Conservation (phyloP, 371 early-diverging fungal species). For the Mucor velutinosus region DNA sequence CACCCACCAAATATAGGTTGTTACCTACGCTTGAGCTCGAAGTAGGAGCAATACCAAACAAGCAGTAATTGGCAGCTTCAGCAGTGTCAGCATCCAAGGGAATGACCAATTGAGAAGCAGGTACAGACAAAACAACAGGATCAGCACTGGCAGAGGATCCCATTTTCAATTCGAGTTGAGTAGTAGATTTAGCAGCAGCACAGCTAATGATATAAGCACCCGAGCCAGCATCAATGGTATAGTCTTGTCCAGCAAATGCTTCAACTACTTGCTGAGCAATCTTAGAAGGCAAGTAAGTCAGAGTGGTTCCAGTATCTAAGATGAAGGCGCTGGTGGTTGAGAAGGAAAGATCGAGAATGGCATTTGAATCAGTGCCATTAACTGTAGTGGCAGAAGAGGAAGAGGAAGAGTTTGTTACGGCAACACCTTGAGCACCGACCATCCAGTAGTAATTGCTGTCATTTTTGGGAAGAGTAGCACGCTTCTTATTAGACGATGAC, state of each 20-base stretch:
- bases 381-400: not conserved
- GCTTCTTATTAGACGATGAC: not conserved
- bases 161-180: slow-evolving; percentile 26
- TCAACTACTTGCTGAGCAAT: slow-evolving; percentile 27
- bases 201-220: slow-evolving; percentile 31
- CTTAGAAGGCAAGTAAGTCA: slow-evolving; percentile 43
- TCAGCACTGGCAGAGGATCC: slow-evolving; percentile 4
- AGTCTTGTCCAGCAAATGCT: slow-evolving; percentile 21
- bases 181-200: slow-evolving; percentile 11
- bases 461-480: slow-evolving; percentile 2
- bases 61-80: slow-evolving; percentile 25
- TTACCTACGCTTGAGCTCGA: slow-evolving; percentile 5
- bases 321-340: slow-evolving; percentile 30
- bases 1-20: slow-evolving; percentile 37
- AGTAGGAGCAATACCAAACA: slow-evolving; percentile 49
- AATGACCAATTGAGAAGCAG: slow-evolving; percentile 40
- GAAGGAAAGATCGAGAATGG: not conserved
- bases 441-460: slow-evolving; percentile 46
- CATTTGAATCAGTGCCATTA: not conserved
- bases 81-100: slow-evolving; percentile 30
- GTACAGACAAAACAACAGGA: slow-evolving; percentile 31
- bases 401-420: slow-evolving; percentile 12
- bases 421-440: slow-evolving; percentile 44
- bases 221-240: slow-evolving; percentile 21
- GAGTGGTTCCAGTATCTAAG: slow-evolving; percentile 52